phyloP scores from a whole-genome alignment of 179 eudicot genomes.

The Spinacia oleracea region DNA sequence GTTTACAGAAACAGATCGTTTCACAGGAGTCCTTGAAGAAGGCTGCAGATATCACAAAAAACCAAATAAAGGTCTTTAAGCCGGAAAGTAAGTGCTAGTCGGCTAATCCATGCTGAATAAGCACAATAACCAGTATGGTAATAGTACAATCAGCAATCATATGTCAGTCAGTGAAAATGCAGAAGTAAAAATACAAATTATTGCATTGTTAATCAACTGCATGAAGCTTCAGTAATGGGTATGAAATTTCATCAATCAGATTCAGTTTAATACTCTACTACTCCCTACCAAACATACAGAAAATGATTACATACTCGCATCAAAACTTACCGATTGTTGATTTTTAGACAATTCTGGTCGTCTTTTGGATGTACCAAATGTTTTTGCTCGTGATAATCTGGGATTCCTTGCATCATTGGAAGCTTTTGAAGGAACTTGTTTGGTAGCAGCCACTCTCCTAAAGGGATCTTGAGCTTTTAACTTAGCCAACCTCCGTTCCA shows the following conservation, averaged over 20 bases:
- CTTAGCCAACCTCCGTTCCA: slow-evolving; percentile 51
- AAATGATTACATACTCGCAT: neutral
- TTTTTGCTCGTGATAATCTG: slow-evolving; percentile 45
- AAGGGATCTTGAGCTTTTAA: slow-evolving; percentile 51
- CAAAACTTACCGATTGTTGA: slow-evolving; percentile 39
- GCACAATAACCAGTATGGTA: neutral
- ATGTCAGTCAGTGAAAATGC: neutral
- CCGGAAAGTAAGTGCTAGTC: neutral
- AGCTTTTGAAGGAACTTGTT: slow-evolving; percentile 38
- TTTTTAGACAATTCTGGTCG: slow-evolving; percentile 44
- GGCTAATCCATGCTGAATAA: neutral
- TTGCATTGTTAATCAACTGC: neutral
- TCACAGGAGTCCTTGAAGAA: slow-evolving; percentile 55
- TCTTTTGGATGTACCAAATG: slow-evolving; percentile 58
- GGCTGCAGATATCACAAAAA: slow-evolving; percentile 45
- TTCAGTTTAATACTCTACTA: neutral
- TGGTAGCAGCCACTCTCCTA: slow-evolving; percentile 33
- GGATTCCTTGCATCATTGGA: slow-evolving; percentile 43
- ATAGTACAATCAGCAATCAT: neutral
- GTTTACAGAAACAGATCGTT: slow-evolving; percentile 45
- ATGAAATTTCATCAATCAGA: neutral
- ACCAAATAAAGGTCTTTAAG: neutral
- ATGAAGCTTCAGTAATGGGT: slow-evolving; percentile 1
- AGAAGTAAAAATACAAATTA: neutral
- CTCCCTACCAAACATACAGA: neutral